These are phyloP conservation scores for Ophiocordyceps camponoti-floridani DNA, from an alignment of 2,329 filamentous ascomycete species.

Conservation along the genomic window DNA sequence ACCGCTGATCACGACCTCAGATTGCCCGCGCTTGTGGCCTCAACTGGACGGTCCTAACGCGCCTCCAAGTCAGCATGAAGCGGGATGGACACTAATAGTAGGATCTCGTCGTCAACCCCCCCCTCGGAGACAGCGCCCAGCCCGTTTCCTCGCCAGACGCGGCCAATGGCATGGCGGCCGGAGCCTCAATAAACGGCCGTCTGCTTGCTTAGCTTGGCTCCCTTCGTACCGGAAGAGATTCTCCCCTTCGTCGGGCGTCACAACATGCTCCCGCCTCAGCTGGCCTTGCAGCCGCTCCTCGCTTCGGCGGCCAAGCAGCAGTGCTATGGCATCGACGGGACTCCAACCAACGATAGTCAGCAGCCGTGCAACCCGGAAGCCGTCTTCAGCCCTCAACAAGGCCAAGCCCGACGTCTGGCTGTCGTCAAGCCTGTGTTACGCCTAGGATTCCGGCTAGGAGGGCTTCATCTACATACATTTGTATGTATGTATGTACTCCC, in stretches of 20 bases:
- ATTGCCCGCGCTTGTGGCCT: too few species aligned
- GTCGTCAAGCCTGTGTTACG: constrained; percentile 7
- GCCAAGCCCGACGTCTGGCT: constrained; percentile 6
- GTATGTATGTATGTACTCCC: too few species aligned
- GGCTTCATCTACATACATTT: constrained; percentile 8
- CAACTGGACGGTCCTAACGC: too few species aligned
- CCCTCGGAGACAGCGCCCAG: too few species aligned
- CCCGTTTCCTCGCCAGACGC: too few species aligned
- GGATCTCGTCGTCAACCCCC: too few species aligned
- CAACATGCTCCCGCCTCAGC: background rate
- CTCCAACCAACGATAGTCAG: background rate
- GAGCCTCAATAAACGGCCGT: too few species aligned
- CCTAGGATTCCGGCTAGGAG: constrained; percentile 3
- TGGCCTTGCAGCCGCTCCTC: background rate
- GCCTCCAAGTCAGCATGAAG: too few species aligned
- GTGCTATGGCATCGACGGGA: constrained; percentile 5
- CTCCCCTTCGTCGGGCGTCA: background rate
- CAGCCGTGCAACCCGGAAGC: constrained; percentile 5
- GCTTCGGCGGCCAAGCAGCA: constrained; percentile 23
- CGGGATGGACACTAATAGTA: too few species aligned
- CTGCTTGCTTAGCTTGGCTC: background rate
- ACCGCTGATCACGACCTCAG: too few species aligned
- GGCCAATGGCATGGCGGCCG: too few species aligned
- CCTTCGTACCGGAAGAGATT: background rate
- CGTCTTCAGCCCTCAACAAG: constrained; percentile 5